Evolutionary conservation across 495 filamentous ascomycete genomes (phyloP).

Genomic region (Aspergillus olivimuriae): DNA sequence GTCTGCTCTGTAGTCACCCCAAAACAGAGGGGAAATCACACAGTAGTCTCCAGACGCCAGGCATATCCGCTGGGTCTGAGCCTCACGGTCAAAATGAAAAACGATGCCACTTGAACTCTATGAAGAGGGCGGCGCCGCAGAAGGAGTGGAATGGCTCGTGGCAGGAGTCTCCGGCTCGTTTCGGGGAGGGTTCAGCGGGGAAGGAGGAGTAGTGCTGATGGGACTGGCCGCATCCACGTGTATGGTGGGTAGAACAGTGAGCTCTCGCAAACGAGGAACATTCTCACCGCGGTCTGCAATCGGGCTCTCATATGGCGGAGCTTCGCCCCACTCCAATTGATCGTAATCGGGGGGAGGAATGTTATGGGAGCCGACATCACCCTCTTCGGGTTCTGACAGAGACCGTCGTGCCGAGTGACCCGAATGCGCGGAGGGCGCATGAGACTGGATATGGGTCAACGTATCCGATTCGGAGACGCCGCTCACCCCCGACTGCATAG

Average conservation of each 20-base stretch:
- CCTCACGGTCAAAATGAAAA: too few species aligned
- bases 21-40: too few species aligned
- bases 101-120: too few species aligned
- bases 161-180: conserved; percentile 1
- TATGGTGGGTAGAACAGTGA: conserved; percentile 32
- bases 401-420: conserved; percentile 15
- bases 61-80: too few species aligned
- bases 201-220: conserved; percentile 22
- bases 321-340: conserved; percentile 44
- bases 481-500: conserved; percentile 22
- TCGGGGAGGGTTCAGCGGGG: conserved; percentile 16
- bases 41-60: too few species aligned
- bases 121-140: too few species aligned
- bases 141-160: not conserved
- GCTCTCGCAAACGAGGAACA: conserved; percentile 14
- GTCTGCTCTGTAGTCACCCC: too few species aligned
- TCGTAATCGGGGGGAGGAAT: conserved; percentile 43
- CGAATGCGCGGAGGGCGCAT: conserved; percentile 19
- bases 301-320: conserved; percentile 38
- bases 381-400: conserved; percentile 24
- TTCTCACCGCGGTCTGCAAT: conserved; percentile 12
- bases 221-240: conserved; percentile 36
- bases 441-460: conserved; percentile 17
- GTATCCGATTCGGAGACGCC: conserved; percentile 24
- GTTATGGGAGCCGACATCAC: conserved; percentile 27